These are phyloP conservation scores for Monosporascus sp. DNA, from an alignment of 2,329 filamentous ascomycete genomes.

Conservation along the genomic window DNA sequence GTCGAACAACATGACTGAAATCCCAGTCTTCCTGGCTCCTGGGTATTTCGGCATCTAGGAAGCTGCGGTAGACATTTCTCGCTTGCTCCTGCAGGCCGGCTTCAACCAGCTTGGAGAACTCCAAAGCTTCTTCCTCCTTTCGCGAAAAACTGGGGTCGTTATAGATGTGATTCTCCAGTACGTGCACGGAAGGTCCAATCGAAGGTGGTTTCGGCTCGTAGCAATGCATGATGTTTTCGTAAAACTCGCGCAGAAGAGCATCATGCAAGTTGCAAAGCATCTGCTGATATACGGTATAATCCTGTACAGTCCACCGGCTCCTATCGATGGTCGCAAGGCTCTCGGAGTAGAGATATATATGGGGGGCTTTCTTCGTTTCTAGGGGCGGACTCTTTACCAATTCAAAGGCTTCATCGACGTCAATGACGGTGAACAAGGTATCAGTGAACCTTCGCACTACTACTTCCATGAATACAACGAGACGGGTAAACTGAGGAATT, in stretches of 20 bases:
- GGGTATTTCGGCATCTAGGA: conserved; percentile 76
- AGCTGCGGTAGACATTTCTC: conserved; percentile 69
- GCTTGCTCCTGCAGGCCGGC: conserved; percentile 70
- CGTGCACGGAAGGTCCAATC: conserved; percentile 71
- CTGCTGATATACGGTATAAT: conserved; percentile 67
- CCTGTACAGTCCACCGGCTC: conserved; percentile 62
- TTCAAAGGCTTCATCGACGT: conserved; percentile 77
- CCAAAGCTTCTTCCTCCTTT: conserved; percentile 62
- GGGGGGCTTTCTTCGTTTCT: conserved; percentile 59
- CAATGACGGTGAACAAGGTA: conserved; percentile 73
- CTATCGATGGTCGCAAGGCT: conserved; percentile 52
- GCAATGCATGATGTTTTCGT: conserved; percentile 78
- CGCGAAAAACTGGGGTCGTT: conserved; percentile 70
- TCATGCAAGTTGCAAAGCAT: conserved; percentile 73
- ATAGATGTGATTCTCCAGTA: conserved; percentile 79
- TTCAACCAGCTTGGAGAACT: conserved; percentile 68
- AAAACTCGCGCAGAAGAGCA: conserved; percentile 78
- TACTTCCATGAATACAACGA: conserved; percentile 79
- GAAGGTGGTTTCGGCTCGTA: conserved; percentile 85
- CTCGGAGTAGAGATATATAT: conserved; percentile 46
- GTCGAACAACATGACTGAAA: conserved; percentile 81
- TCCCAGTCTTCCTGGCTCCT: conserved; percentile 80
- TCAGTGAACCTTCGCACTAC: conserved; percentile 80
- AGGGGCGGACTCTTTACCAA: conserved; percentile 68
- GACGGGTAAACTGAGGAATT: conserved; percentile 73